Conservation (phyloP, 305 asterid species). For the Fraxinus platypoda region DNA sequence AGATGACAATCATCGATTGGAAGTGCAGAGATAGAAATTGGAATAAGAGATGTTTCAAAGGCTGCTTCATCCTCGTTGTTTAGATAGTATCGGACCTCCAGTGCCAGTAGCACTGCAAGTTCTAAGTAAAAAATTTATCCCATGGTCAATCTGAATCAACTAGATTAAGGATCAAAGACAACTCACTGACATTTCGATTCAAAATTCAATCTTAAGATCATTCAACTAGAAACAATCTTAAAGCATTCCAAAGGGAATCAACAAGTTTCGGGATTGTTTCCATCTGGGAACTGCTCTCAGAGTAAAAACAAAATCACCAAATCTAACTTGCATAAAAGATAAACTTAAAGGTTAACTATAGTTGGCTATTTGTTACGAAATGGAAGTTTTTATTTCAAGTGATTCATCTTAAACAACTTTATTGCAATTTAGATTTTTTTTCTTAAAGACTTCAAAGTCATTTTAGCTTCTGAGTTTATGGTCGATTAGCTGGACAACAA, state of each 20-base stretch:
- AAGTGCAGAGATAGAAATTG: background rate
- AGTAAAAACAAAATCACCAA: background rate
- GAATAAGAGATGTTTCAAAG: background rate
- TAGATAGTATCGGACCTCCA: background rate
- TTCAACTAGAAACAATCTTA: background rate
- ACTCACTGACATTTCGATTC: background rate
- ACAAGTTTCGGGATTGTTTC: background rate
- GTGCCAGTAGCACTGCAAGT: background rate
- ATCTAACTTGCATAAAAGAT: background rate
- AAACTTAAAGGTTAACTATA: background rate
- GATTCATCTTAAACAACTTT: background rate
- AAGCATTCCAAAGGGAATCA: background rate
- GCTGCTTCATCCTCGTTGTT: background rate
- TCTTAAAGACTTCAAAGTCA: background rate
- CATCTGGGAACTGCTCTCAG: background rate
- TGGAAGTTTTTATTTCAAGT: background rate
- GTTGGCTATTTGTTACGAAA: background rate
- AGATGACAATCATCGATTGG: background rate
- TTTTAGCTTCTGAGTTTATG: background rate
- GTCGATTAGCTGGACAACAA: background rate
- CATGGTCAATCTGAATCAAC: background rate
- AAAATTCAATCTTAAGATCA: background rate
- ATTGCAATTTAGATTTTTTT: background rate
- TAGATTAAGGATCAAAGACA: background rate
- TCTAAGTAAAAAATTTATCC: background rate